These are phyloP conservation scores for Hibiscus syriacus DNA, from an alignment of 345 rosid species.

Conservation along the genomic window DNA sequence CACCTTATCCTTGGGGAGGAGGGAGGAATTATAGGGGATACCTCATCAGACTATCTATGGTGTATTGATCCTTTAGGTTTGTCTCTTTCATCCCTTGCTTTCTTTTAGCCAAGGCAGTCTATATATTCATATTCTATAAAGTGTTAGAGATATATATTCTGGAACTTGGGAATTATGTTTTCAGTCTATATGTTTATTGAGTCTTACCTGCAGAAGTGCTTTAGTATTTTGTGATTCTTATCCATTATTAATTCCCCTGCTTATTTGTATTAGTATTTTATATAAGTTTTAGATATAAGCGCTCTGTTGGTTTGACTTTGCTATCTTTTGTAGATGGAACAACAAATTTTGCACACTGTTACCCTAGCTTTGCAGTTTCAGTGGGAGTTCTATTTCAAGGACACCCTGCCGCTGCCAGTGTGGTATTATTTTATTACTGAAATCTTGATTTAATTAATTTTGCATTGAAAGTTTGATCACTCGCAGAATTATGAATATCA, in stretches of 20 bases:
- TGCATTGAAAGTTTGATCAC: conserved; percentile 1
- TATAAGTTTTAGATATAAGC: neutral
- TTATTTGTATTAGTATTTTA: neutral
- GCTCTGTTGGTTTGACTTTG: neutral
- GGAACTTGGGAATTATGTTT: neutral
- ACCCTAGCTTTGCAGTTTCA: conserved; percentile 96
- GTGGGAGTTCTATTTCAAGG: conserved; percentile 85
- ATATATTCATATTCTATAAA: neutral
- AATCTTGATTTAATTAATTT: conserved; percentile 2
- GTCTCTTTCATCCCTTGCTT: conserved; percentile 13
- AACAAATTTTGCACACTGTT: conserved; percentile 90
- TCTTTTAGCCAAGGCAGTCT: neutral
- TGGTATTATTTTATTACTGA: conserved; percentile 40
- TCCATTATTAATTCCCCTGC: neutral
- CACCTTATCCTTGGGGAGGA: conserved; percentile 97
- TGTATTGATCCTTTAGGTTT: conserved; percentile 95
- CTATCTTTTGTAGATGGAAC: conserved; percentile 68
- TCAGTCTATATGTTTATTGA: neutral
- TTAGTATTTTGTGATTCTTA: neutral
- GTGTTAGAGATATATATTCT: neutral
- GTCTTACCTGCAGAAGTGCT: neutral
- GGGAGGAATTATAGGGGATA: conserved; percentile 80
- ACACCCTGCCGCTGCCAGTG: conserved; percentile 80
- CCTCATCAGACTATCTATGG: conserved; percentile 89
- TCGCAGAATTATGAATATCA: neutral